phyloP scores from a whole-genome alignment of 768 basidiomycete species.

The Panus rudis region DNA sequence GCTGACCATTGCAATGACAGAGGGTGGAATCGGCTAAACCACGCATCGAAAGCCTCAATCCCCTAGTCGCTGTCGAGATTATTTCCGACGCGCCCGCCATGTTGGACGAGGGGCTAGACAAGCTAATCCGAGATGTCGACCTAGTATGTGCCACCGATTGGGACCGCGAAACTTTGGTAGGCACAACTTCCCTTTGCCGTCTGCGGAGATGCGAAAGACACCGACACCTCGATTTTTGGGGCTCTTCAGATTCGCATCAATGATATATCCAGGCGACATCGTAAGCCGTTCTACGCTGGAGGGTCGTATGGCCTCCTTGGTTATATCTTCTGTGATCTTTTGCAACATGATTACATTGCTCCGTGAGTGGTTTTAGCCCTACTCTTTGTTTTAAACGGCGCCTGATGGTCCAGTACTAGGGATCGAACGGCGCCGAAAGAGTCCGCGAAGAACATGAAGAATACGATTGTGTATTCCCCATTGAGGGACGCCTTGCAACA shows the following conservation, averaged over 20 bases:
- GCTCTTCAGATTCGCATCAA: slow-evolving; percentile 63
- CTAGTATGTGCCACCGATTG: slow-evolving; percentile 85
- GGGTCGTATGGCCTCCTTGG: slow-evolving; percentile 86
- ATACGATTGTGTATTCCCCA: slow-evolving; percentile 57
- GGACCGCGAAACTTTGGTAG: slow-evolving; percentile 62
- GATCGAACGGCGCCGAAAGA: slow-evolving; percentile 58
- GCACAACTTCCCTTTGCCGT: slow-evolving; percentile 23
- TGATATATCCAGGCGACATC: slow-evolving; percentile 62
- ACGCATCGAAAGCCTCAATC: slow-evolving; percentile 86
- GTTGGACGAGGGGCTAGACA: slow-evolving; percentile 46
- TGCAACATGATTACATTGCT: slow-evolving; percentile 78
- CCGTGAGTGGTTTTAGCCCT: slow-evolving; percentile 60
- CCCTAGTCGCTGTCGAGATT: slow-evolving; percentile 78
- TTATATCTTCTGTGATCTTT: slow-evolving; percentile 91
- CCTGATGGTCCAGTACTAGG: too few relatives aligned
- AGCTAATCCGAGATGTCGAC: slow-evolving; percentile 61
- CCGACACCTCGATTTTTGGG: neutral
- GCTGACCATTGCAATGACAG: slow-evolving; percentile 33
- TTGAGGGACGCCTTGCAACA: slow-evolving; percentile 57
- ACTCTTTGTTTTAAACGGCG: neutral
- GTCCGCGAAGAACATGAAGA: slow-evolving; percentile 50
- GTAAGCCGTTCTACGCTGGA: slow-evolving; percentile 86
- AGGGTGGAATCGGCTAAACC: slow-evolving; percentile 79
- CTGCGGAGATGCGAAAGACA: neutral
- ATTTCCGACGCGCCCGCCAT: slow-evolving; percentile 43